Percentiles rank a stretch among this genome's conserved stretches.
These are phyloP conservation scores for Astrothelium subdiscretum DNA, from an alignment of 495 filamentous ascomycete species.

Conservation along the genomic window DNA sequence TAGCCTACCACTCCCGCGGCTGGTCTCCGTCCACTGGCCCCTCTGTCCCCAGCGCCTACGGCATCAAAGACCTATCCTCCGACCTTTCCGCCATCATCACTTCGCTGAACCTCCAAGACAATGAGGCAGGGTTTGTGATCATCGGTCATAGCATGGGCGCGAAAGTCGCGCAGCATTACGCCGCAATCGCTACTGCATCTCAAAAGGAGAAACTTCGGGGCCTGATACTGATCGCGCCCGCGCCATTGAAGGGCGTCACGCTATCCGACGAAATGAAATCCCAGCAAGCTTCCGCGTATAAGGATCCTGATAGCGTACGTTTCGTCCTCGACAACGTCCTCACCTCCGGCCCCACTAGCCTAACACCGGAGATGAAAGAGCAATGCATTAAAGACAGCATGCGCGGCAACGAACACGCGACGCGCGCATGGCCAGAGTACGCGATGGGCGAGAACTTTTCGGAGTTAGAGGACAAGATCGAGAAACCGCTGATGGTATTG, in stretches of 20 bases:
- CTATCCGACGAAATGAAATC: background rate
- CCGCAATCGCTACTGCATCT: background rate
- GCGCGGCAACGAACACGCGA: background rate
- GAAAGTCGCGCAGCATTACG: background rate
- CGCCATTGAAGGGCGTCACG: background rate
- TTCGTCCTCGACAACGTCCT: constrained; percentile 22
- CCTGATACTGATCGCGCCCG: background rate
- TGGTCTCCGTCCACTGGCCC: background rate
- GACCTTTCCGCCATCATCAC: background rate
- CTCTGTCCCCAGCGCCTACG: background rate
- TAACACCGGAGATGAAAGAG: background rate
- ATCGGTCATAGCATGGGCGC: background rate
- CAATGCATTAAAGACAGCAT: background rate
- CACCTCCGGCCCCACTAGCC: background rate
- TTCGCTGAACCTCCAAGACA: background rate
- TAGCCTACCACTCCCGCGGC: constrained; percentile 1
- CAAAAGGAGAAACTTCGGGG: too few species aligned
- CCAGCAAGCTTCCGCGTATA: constrained; percentile 18
- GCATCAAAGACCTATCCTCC: background rate
- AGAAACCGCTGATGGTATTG: background rate
- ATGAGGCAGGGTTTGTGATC: background rate
- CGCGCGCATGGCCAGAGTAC: constrained; percentile 1
- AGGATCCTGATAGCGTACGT: constrained; percentile 25
- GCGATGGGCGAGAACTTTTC: background rate
- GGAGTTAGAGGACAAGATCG: background rate